These are phyloP conservation scores for Yamadazyma kanchanaburiensis DNA, from an alignment of 1,139 yeast genomes.

Conservation along the genomic window DNA sequence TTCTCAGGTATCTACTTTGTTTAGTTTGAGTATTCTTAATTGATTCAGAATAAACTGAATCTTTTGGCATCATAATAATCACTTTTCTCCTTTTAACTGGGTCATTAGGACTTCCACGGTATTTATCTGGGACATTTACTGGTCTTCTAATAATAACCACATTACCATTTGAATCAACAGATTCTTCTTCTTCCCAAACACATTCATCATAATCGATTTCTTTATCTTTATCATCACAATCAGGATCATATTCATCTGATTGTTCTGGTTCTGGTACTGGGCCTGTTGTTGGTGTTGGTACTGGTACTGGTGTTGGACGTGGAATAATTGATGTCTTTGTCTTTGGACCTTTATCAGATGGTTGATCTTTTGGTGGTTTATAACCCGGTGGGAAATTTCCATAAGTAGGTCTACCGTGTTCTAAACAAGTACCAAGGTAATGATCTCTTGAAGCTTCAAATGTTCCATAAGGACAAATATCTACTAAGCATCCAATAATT, in stretches of 20 bases:
- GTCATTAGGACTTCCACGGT: conserved; percentile 12
- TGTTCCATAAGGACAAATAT: conserved; percentile 46
- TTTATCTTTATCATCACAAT: conserved; percentile 1
- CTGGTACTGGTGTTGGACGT: conserved; percentile 1
- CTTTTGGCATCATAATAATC: conserved; percentile 13
- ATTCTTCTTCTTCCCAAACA: conserved; percentile 25
- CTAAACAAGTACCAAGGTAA: conserved; percentile 52
- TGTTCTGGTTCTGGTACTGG: conserved; percentile 1
- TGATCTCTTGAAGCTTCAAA: conserved; percentile 53
- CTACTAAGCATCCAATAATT: conserved; percentile 44
- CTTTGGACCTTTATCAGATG: not conserved
- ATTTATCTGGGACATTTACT: conserved; percentile 17
- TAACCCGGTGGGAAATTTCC: conserved; percentile 12
- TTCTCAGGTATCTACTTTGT: conserved; percentile 4
- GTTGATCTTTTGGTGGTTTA: conserved; percentile 1
- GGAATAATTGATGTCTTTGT: not conserved
- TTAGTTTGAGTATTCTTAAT: not conserved
- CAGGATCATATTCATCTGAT: conserved; percentile 4
- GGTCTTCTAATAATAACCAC: conserved; percentile 21
- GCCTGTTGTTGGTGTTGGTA: conserved; percentile 2
- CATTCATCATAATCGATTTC: conserved; percentile 14
- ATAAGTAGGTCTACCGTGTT: conserved; percentile 23
- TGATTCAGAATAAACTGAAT: not conserved
- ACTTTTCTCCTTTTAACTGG: conserved; percentile 15
- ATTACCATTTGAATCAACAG: conserved; percentile 18